Evolutionary conservation across 2,329 filamentous ascomycete genomes (phyloP).

Genomic region (Coleophoma eucalyptorum): DNA sequence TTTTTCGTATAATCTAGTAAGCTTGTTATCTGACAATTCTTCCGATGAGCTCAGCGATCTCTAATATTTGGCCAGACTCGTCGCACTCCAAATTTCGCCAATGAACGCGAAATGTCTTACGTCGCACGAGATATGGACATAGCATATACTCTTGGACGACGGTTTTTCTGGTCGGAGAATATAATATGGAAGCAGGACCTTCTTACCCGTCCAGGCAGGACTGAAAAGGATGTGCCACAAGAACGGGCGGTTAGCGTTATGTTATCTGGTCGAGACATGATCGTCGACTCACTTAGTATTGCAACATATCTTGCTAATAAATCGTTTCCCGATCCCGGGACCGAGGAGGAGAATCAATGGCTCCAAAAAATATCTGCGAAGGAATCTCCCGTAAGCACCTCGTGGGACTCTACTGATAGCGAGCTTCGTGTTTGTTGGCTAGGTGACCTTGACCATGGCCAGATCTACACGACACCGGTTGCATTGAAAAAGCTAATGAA

Average conservation of each 20-base stretch:
- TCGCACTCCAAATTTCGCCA: constrained; percentile 36
- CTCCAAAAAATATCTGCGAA: neutral
- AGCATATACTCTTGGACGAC: constrained; percentile 47
- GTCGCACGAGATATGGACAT: constrained; percentile 54
- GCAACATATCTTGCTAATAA: constrained; percentile 38
- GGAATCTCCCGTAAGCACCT: neutral
- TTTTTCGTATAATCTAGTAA: constrained; percentile 54
- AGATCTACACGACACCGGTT: constrained; percentile 25
- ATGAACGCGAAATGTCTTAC: constrained; percentile 52
- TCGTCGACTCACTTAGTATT: constrained; percentile 45
- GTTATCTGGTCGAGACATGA: constrained; percentile 44
- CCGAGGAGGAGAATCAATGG: constrained; percentile 20
- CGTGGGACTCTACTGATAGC: neutral
- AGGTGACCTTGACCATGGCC: constrained; percentile 47
- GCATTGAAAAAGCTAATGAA: no score
- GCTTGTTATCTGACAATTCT: neutral
- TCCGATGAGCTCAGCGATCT: no score
- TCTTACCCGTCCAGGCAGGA: neutral
- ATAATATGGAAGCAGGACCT: constrained; percentile 53
- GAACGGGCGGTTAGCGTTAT: constrained; percentile 37
- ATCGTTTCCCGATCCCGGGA: constrained; percentile 3
- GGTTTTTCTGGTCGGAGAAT: constrained; percentile 57
- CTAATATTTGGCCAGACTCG: constrained; percentile 18
- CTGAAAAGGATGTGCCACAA: constrained; percentile 22
- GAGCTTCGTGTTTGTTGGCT: constrained; percentile 45